phyloP scores from a whole-genome alignment of 2,329 filamentous ascomycete species.

The Pseudonectria foliicola region DNA sequence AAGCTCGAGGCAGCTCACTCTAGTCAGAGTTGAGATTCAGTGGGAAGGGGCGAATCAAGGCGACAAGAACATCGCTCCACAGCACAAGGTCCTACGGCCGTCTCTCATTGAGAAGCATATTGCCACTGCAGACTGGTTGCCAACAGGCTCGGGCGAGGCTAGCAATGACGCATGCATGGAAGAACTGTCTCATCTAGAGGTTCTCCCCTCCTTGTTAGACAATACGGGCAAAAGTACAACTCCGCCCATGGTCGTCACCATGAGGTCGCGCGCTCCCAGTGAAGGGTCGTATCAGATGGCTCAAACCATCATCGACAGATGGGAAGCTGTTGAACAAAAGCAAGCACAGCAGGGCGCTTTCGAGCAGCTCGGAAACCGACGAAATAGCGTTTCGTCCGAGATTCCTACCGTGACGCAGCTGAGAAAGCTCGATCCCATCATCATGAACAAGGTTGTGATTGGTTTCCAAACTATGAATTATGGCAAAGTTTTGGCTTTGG shows the following conservation, averaged over 20 bases:
- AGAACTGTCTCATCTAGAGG: slow-evolving; percentile 66
- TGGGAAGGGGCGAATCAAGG: slow-evolving; percentile 54
- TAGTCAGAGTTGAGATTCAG: slow-evolving; percentile 66
- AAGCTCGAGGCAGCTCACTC: slow-evolving; percentile 61
- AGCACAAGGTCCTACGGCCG: slow-evolving; percentile 41
- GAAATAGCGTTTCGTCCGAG: slow-evolving; percentile 41
- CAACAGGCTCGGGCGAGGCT: slow-evolving; percentile 36
- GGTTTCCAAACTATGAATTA: slow-evolving; percentile 61
- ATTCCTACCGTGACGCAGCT: slow-evolving; percentile 35
- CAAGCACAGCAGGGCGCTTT: slow-evolving; percentile 68
- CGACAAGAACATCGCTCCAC: slow-evolving; percentile 46
- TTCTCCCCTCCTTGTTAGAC: slow-evolving; percentile 61
- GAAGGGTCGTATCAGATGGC: slow-evolving; percentile 53
- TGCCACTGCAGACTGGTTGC: slow-evolving; percentile 51
- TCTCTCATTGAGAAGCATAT: slow-evolving; percentile 48
- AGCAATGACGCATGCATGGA: slow-evolving; percentile 45
- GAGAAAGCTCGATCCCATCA: slow-evolving; percentile 59
- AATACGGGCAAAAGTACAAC: slow-evolving; percentile 46
- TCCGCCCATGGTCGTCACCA: slow-evolving; percentile 60
- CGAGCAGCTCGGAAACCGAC: slow-evolving; percentile 62
- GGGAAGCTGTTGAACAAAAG: slow-evolving; percentile 68
- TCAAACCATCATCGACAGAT: slow-evolving; percentile 72
- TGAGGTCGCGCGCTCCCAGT: slow-evolving; percentile 57
- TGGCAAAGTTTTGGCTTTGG: slow-evolving; percentile 64
- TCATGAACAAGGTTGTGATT: slow-evolving; percentile 65